Base-by-base conservation (phyloP, 352 stramenopile species). In the Achlya hypogyna region DNA sequence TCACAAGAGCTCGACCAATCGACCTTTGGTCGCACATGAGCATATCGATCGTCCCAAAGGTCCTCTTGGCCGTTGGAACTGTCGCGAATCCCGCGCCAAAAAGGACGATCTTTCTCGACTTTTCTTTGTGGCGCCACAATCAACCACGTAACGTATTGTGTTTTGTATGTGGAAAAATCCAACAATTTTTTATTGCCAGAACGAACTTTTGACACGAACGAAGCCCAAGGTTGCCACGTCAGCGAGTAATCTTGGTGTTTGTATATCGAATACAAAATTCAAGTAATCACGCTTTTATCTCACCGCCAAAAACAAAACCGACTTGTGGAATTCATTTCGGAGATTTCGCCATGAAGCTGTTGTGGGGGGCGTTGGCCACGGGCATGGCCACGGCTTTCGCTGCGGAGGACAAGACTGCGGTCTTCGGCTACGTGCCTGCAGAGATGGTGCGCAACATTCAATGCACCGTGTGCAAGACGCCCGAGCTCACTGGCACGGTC, bases 391-490 rank as follows among this genome's bases (percentile, higher is more conserved):
- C 6, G 6, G 49, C 49, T 16, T 6, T 54, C 23, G 49, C 49
- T 14, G 49, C 23, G 6, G 49, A 54, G 29, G 34, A 42, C 34
- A 34, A 54, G 29, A 14, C 49, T 12, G 23, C 49, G 6, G 49
- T 54, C 23, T 54, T 54, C 16, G 29, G 29, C 49, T 54, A 54
- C 49, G 29, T 67, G 10, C 60, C 60, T 9, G 34, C 38, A 58
- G 60, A 67, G 20, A 47, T 67, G 22, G 40, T 67, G 20, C 45
- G 51, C 32, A 67, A 67, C 52, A 52, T 93, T 28, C 84, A 93
- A 69, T 91, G 82, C 63, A 81, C 88, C 47, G 82, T 93, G 59
- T 93, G 84, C 63, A 74, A 86, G 70, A 93, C 84, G 23, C 84
- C 82, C 23, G 82, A 91, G 65, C 79, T 93, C 43, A 87, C 72